Evolutionary conservation across 768 basidiomycete genomes (phyloP).

Genomic region (Solioccasus polychromus): DNA sequence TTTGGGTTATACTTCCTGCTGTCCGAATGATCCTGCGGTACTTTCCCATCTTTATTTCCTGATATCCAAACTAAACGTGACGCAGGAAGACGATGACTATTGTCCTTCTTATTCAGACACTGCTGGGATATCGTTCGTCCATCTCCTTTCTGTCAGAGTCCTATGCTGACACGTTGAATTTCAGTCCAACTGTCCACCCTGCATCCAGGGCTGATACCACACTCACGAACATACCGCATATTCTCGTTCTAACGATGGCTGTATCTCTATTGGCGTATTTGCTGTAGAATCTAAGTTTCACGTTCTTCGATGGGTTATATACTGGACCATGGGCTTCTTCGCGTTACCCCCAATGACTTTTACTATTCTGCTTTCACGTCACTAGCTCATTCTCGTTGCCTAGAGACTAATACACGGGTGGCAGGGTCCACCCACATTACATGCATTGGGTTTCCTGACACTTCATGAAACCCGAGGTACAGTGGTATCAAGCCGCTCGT

Average conservation of each 20-base stretch:
- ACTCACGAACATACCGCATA: conserved; percentile 10
- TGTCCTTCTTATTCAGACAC: conserved; percentile 73
- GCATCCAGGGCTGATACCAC: conserved; percentile 18
- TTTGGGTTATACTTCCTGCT: conserved; percentile 62
- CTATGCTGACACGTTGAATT: conserved; percentile 5
- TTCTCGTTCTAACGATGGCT: conserved; percentile 18
- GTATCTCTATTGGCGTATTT: conserved; percentile 16
- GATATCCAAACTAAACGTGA: conserved; percentile 4
- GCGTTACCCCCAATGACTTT: conserved; percentile 1
- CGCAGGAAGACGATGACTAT: conserved; percentile 46
- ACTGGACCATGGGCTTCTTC: background rate
- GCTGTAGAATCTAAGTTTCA: conserved; percentile 14
- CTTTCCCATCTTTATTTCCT: conserved; percentile 13
- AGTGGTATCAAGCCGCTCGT: conserved; percentile 38
- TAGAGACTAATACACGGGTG: conserved; percentile 1
- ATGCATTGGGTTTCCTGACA: too few relatives aligned
- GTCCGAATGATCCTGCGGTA: conserved; percentile 67
- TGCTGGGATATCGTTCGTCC: conserved; percentile 58
- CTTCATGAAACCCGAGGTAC: conserved; percentile 2
- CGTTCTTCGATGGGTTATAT: background rate
- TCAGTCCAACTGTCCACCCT: conserved; percentile 32
- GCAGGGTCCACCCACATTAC: background rate
- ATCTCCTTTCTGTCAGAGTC: background rate
- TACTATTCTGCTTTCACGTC: background rate
- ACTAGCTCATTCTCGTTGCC: background rate